Base-by-base conservation (phyloP, 2,329 filamentous ascomycete genomes). In the Fusarium sp. region DNA sequence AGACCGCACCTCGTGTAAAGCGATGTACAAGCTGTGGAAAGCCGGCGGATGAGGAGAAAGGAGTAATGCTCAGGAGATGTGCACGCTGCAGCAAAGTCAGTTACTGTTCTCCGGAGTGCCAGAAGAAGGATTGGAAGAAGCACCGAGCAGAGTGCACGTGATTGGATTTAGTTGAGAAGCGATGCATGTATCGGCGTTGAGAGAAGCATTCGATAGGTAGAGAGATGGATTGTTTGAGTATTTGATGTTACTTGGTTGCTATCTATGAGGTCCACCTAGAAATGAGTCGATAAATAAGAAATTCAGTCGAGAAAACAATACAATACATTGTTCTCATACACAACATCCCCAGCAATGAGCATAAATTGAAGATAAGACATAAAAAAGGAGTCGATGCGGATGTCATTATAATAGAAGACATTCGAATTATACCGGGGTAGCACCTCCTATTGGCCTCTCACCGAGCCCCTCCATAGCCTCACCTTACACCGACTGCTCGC, bases 31-130 rank as follows among this genome's bases (percentile, higher is more conserved):
- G 57, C 16, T 85, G 84, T 59, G 79, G 79, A 18, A 78, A 77
- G 49, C 71, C 68, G 2, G 72, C 79, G 41, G 76, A 67, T 0
- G 69, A 74, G 29, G 73, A 73, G 29, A 73, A 73, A 2, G 78
- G 77, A 0, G 74, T 70, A 13, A 58, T 68, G 29, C 69, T 88
- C 57, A 80, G 83, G 73, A 83, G 76, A 65, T 88, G 86, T 63
- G 62, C 67, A 53, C 70, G 81, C 10, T 89, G 87, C 60, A 73
- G 77, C 66, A 75, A 74, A 51, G 83, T 75, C 14, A 80, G 74
- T 65, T 90, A 89, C 57, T 90, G 87, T 75, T 85, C 83, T 5
- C 61, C 59, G 0, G 81, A 83, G 51, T 90, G 87, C 57, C 87
- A 89, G 80, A 83, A 81, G 74, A 80, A 77, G 67, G 83, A 88